Base-by-base conservation (phyloP, 1,284 basidiomycete genomes). In the Cryptococcus floricola region DNA sequence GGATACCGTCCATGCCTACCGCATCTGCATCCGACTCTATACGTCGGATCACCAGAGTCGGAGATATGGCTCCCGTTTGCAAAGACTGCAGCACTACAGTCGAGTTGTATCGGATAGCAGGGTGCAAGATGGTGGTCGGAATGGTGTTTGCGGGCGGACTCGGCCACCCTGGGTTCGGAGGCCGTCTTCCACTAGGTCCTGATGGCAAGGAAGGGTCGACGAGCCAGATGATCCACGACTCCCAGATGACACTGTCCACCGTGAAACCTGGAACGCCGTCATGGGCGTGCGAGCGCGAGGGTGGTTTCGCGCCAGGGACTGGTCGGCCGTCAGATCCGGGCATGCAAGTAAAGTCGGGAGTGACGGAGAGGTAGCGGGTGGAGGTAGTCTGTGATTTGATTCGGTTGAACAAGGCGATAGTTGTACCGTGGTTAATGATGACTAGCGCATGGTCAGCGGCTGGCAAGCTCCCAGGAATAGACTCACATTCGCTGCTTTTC, bases 71-170 rank as follows among this genome's bases (percentile, higher is more conserved):
- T 19, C 93, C 94, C 2, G 94, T 95, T 8, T 89, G 89, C 60
- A 97, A 81, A 66, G 93, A 97, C 71, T 98, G 95, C 18, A 98
- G 79, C 34, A 98, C 91, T 48, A 98, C 87, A 0, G 91, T 93
- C 73, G 94, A 90, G 70, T 98, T 98, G 81, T 96, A 97, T 75
- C 93, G 91, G 57, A 98, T 87, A 49, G 74, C 70, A 3, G 68
- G 59, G 13, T 59, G 86, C 25, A 64, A 52, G 19, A 57, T 54
- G 34, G 53, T 87, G 86, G 73, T 84, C 85, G 52, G 79, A 58
- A 93, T 87, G 4, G 90, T 91, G 64, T 94, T 94, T 14, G 87
- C 86, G 14, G 92, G 94, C 27, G 91, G 90, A 0, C 87, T 87
- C 5, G 48, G 88, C 70, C 69, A 75, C 25, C 72, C 76, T 0